phyloP scores from a whole-genome alignment of 2,329 filamentous ascomycete genomes.

The Exophiala viscosa region DNA sequence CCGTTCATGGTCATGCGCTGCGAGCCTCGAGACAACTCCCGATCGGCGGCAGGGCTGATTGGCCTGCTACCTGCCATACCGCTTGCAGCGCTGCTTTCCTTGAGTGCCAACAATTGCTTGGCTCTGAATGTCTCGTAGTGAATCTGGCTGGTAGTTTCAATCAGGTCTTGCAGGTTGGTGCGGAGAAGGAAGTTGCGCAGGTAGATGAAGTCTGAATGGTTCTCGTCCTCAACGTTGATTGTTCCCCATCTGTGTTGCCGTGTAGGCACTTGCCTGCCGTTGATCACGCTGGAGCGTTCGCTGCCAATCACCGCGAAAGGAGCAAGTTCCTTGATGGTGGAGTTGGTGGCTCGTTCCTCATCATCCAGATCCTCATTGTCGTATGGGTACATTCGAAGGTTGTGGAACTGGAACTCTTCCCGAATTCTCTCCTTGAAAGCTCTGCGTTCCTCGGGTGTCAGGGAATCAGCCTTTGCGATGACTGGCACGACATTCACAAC shows the following conservation, averaged over 20 bases:
- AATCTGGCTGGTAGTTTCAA: conserved; percentile 98
- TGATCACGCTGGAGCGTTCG: conserved; percentile 95
- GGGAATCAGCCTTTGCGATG: conserved; percentile 95
- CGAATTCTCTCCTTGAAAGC: conserved; percentile 99
- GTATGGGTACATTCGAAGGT: conserved; percentile 99
- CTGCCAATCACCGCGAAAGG: conserved; percentile 98
- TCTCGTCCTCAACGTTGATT: conserved; percentile 99
- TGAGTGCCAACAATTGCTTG: conserved; percentile 95
- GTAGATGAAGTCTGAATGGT: conserved; percentile 99
- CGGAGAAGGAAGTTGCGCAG: conserved; percentile 97
- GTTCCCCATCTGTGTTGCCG: conserved; percentile 99
- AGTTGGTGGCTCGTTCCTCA: conserved; percentile 90
- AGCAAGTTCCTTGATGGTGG: conserved; percentile 94
- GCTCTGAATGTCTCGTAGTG: conserved; percentile 99
- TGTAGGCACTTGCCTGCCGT: conserved; percentile 93
- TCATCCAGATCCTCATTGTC: conserved; percentile 98
- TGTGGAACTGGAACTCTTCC: conserved; percentile 99
- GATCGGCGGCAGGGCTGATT: conserved; percentile 90
- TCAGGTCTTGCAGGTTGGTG: conserved; percentile 96
- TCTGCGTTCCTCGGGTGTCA: conserved; percentile 91
- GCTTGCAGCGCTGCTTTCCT: conserved; percentile 91
- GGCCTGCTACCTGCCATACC: conserved; percentile 71
- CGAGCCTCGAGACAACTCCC: conserved; percentile 93
- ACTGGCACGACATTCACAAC: conserved; percentile 99
- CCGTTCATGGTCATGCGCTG: conserved; percentile 99